Evolutionary conservation across 257 asterid genomes (phyloP), one percentile per base, ranked within the genome.

Genomic region (Forsythia suspensa): DNA sequence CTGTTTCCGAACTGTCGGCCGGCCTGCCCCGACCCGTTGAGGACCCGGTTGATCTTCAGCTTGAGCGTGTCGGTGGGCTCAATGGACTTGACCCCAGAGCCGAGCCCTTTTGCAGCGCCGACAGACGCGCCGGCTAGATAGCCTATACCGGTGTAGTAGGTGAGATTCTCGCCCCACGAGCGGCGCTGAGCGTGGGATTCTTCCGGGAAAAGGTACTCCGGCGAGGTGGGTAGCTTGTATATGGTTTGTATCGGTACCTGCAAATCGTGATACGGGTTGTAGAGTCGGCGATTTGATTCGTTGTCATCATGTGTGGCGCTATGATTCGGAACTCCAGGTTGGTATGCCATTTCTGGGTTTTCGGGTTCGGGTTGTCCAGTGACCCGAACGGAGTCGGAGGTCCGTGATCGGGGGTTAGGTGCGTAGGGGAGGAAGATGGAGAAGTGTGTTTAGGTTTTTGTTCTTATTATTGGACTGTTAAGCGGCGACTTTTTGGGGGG

Each of bases 91-190:
- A 95, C 89, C 1, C 95, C 98, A 0, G 90, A 83, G 55, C 72
- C 78, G 21, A 95, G 80, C 4, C 99, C 99, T 85, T 84, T 88
- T 69, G 80, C 86, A 11, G 92, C 99, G 71, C 99, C 99, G 29
- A 72, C 80, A 5, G 84, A 79, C 10, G 97, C 88, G 16, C 98
- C 99, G 52, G 85, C 85, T 18, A 95, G 89, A 52, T 93, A 95
- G 0, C 97, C 97, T 52, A 93, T 82, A 0, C 99, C 98, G 41
- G 99, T 95, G 79, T 91, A 93, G 52, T 92, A 95, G 73, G 99
- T 92, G 20, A 95, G 77, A 76, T 95, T 95, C 83, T 95, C 98
- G 0, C 99, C 96, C 98, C 98, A 94, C 1, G 98, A 90, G 29
- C 99, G 91, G 81, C 98, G 98, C 85, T 91, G 96, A 13, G 85